Evolutionary conservation across 257 asterid species (phyloP), one percentile per base, ranked within the genome.

Genomic region (Lithospermum erythrorhizon): DNA sequence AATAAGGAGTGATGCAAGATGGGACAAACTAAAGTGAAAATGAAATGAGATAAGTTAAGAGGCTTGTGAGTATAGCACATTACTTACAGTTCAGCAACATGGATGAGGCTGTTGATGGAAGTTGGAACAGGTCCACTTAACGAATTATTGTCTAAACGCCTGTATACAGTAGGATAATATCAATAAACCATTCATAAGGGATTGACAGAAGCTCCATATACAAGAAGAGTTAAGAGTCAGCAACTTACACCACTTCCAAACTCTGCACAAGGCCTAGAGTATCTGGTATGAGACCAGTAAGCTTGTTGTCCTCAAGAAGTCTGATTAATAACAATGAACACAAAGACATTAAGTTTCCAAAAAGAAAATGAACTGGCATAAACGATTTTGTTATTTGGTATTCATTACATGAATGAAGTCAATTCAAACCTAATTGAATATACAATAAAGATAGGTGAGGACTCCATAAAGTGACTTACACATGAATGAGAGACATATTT

Each of bases 51-150:
- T 11, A 13, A 41, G 15, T 41, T 41, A 41, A 53, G 47, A 52
- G 19, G 45, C 30, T 65, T 57, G 69, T 3, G 53, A 0, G 19
- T 65, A 23, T 1, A 58, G 64, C 30, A 59, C 37, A 59, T 58
- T 45, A 70, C 91, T 82, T 84, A 91, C 98, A 91, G 80, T 61
- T 82, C 89, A 20, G 61, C 76, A 59, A 86, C 66, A 22, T 7
- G 1, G 47, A 76, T 71, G 78, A 91, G 95, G 56, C 71, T 82
- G 81, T 67, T 79, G 80, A 91, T 77, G 73, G 67, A 86, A 58
- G 22, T 66, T 59, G 78, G 78, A 55, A 73, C 66, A 19, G 70
- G 1, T 68, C 78, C 78, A 37, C 41, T 58, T 35, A 73, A 60
- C 9, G 55, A 47, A 65, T 73, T 73, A 56, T 63, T 49, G 58